Conservation (phyloP, 2,329 filamentous ascomycete genomes). For the Aspergillus proliferans region DNA sequence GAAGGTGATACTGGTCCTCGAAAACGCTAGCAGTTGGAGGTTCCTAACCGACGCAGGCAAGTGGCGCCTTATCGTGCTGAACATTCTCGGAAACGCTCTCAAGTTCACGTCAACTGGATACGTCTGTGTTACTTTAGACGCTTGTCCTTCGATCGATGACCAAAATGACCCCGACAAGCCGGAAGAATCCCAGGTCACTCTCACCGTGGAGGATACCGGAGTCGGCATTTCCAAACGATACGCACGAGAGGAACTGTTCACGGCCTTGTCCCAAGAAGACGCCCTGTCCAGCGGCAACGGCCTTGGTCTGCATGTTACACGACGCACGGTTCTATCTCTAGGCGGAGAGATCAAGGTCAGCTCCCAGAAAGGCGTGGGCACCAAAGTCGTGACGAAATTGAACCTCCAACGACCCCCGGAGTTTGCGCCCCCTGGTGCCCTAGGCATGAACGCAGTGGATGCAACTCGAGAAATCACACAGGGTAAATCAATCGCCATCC, state of each 20-base stretch:
- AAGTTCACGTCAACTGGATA: slow-evolving; percentile 10
- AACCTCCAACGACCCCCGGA: slow-evolving; percentile 2
- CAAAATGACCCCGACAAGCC: not conserved
- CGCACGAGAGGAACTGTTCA: slow-evolving; percentile 37
- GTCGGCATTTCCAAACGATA: slow-evolving; percentile 22
- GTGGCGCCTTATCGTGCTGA: slow-evolving; percentile 10
- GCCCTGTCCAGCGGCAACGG: slow-evolving; percentile 51
- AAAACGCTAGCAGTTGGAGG: slow-evolving; percentile 4
- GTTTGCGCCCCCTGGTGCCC: not conserved
- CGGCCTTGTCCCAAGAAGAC: slow-evolving; percentile 57
- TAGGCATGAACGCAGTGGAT: not conserved
- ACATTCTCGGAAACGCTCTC: slow-evolving; percentile 13
- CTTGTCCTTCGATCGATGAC: not conserved
- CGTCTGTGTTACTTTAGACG: slow-evolving; percentile 7
- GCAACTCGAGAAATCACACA: not conserved
- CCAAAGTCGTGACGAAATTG: slow-evolving; percentile 12
- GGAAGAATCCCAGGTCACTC: slow-evolving; percentile 8
- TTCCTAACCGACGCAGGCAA: slow-evolving; percentile 8
- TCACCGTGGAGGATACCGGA: slow-evolving; percentile 25
- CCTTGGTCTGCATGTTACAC: slow-evolving; percentile 55
- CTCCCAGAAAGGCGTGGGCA: slow-evolving; percentile 20
- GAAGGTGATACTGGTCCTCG: slow-evolving; percentile 10
- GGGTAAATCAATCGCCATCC: slow-evolving; percentile 14
- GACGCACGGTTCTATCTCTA: slow-evolving; percentile 25
- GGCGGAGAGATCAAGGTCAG: slow-evolving; percentile 21